A percentile compares a stretch with the other conserved stretches of the same genome.
These are phyloP conservation scores for Escovopsis weberi DNA, from an alignment of 2,329 filamentous ascomycete species.

Conservation along the genomic window DNA sequence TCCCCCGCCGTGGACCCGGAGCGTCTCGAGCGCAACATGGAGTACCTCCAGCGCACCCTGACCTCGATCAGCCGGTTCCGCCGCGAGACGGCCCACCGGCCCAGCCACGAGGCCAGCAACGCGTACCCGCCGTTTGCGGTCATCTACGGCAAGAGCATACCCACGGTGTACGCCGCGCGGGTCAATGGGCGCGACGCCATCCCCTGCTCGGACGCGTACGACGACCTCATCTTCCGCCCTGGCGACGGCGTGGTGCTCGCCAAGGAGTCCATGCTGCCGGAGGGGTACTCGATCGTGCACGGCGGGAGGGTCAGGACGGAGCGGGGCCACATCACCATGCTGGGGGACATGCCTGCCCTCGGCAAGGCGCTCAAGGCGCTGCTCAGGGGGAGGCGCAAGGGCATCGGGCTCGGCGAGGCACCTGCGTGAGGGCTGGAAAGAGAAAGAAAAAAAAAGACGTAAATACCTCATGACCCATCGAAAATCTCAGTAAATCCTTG, in stretches of 20 bases:
- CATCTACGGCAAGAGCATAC: constrained; percentile 75
- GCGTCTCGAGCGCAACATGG: constrained; percentile 23
- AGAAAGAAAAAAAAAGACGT: too few species aligned
- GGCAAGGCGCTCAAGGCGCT: constrained; percentile 60
- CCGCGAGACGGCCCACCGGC: constrained; percentile 49
- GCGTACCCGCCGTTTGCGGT: constrained; percentile 68
- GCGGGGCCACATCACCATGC: constrained; percentile 71
- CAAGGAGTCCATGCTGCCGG: constrained; percentile 69
- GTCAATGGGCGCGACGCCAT: constrained; percentile 63
- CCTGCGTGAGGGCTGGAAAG: too few species aligned
- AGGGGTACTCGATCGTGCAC: constrained; percentile 59
- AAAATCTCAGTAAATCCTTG: too few species aligned
- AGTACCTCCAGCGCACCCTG: constrained; percentile 65
- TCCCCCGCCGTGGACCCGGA: constrained; percentile 9
- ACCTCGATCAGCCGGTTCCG: constrained; percentile 62
- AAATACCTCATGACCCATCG: too few species aligned
- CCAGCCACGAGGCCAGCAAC: constrained; percentile 48
- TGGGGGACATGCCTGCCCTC: constrained; percentile 73
- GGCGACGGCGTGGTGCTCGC: constrained; percentile 85
- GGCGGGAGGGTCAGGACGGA: constrained; percentile 68
- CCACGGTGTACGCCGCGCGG: constrained; percentile 70
- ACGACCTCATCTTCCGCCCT: constrained; percentile 71
- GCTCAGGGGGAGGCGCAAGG: constrained; percentile 49
- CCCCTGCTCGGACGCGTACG: constrained; percentile 62
- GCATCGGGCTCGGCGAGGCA: constrained; percentile 43